Percentiles rank a stretch among this genome's conserved stretches.
phyloP scores from a whole-genome alignment of 2,329 filamentous ascomycete species.

The Xylariaceae sp. region DNA sequence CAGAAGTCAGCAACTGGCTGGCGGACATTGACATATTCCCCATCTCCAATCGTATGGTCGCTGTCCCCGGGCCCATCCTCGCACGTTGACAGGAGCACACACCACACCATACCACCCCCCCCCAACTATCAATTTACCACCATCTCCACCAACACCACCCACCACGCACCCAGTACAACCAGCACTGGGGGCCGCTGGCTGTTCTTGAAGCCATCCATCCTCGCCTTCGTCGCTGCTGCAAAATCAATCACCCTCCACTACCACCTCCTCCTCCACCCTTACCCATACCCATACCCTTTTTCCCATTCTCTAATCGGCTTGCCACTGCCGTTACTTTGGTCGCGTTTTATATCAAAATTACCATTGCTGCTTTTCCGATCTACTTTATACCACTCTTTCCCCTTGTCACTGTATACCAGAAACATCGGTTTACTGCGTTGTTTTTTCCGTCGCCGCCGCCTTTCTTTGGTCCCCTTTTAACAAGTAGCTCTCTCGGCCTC shows the following conservation, averaged over 20 bases:
- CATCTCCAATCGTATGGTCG: constrained; percentile 4
- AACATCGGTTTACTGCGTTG: constrained; percentile 27
- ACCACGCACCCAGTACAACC: constrained; percentile 24
- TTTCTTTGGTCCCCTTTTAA: constrained; percentile 24
- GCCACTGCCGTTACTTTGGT: constrained; percentile 20
- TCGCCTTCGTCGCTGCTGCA: constrained; percentile 40
- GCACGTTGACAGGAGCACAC: constrained; percentile 6
- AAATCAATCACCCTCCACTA: constrained; percentile 29
- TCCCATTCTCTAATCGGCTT: constrained; percentile 12
- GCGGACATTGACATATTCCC: background rate
- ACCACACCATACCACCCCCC: constrained; percentile 24
- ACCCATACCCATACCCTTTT: constrained; percentile 16
- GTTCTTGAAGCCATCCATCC: constrained; percentile 30
- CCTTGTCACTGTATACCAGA: constrained; percentile 29
- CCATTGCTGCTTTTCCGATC: constrained; percentile 20
- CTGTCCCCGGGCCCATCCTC: background rate
- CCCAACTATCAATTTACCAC: constrained; percentile 31
- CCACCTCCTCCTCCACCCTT: constrained; percentile 7
- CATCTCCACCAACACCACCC: constrained; percentile 22
- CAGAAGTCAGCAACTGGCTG: constrained; percentile 14
- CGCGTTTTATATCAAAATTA: constrained; percentile 15
- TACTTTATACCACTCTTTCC: constrained; percentile 25
- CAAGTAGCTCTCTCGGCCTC: constrained; percentile 6
- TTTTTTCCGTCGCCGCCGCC: constrained; percentile 25
- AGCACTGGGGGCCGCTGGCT: constrained; percentile 22